Evolutionary conservation across 1,139 yeast genomes (phyloP).

Genomic region (Lodderomyces beijingensis): DNA sequence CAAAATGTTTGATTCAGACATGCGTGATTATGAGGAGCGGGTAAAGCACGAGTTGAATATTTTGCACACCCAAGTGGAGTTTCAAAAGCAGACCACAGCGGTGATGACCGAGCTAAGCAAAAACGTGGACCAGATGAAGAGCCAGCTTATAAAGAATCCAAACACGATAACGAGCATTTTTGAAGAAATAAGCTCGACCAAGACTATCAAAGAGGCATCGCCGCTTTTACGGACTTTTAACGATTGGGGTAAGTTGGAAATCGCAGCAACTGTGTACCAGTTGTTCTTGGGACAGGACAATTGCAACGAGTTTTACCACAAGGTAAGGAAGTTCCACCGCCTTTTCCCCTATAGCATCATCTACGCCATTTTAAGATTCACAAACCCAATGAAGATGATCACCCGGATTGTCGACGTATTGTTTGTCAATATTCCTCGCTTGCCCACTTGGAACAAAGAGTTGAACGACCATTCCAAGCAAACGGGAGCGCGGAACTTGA

Average conservation of each 20-base stretch:
- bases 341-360: constrained; percentile 74
- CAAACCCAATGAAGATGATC: constrained; percentile 83
- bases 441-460: constrained; percentile 15
- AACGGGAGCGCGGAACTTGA: constrained; percentile 58
- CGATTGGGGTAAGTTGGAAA: constrained; percentile 77
- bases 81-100: constrained; percentile 61
- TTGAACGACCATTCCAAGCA: constrained; percentile 16
- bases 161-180: constrained; percentile 48
- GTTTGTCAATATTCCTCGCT: constrained; percentile 63
- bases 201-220: constrained; percentile 57
- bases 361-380: constrained; percentile 68
- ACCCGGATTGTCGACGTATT: constrained; percentile 74
- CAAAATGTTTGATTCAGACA: constrained; percentile 35
- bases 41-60: constrained; percentile 57
- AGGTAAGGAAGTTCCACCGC: constrained; percentile 63
- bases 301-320: constrained; percentile 67
- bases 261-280: constrained; percentile 80
- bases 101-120: constrained; percentile 40
- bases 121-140: constrained; percentile 54
- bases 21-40: constrained; percentile 53
- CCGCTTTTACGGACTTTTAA: constrained; percentile 65
- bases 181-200: constrained; percentile 55
- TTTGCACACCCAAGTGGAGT: constrained; percentile 62
- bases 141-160: constrained; percentile 47
- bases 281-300: constrained; percentile 75